phyloP scores from a whole-genome alignment of 805 yeast species.

The Scheffersomyces spartinae region DNA sequence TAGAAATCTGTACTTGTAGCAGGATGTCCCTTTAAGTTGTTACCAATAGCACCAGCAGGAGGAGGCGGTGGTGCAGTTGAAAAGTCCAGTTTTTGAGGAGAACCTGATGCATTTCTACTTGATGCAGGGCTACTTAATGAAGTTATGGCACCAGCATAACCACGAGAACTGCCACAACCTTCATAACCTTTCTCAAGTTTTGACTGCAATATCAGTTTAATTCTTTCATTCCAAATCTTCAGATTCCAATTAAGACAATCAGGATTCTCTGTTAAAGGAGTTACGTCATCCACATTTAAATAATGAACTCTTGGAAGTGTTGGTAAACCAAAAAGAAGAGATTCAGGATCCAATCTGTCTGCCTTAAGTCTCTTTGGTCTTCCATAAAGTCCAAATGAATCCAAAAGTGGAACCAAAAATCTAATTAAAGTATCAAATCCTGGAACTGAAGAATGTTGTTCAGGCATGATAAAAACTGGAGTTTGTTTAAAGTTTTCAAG shows the following conservation, averaged over 20 bases:
- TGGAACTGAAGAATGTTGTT: constrained; percentile 33
- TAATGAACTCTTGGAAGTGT: constrained; percentile 34
- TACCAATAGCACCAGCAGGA: constrained; percentile 1
- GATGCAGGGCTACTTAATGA: constrained; percentile 36
- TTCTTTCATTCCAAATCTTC: constrained; percentile 19
- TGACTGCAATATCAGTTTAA: constrained; percentile 18
- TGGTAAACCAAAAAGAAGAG: constrained; percentile 32
- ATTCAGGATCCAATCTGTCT: constrained; percentile 27
- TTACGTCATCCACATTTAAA: constrained; percentile 22
- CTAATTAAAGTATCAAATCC: constrained; percentile 39
- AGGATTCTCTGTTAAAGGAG: constrained; percentile 9
- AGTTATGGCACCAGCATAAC: constrained; percentile 46
- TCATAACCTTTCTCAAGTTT: constrained; percentile 42
- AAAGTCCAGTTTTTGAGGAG: constrained; percentile 7
- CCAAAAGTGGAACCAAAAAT: constrained; percentile 28
- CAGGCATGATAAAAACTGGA: constrained; percentile 33
- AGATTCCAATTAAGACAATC: constrained; percentile 27
- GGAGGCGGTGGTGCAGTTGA: neutral
- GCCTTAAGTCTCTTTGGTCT: constrained; percentile 32
- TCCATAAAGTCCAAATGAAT: constrained; percentile 34
- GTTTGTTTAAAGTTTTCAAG: constrained; percentile 26
- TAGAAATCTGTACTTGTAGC: constrained; percentile 11
- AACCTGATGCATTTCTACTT: constrained; percentile 19
- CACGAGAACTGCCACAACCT: constrained; percentile 67
- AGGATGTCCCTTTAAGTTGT: constrained; percentile 1